phyloP scores from a whole-genome alignment of 495 filamentous ascomycete genomes.

The Immersiella caudata region DNA sequence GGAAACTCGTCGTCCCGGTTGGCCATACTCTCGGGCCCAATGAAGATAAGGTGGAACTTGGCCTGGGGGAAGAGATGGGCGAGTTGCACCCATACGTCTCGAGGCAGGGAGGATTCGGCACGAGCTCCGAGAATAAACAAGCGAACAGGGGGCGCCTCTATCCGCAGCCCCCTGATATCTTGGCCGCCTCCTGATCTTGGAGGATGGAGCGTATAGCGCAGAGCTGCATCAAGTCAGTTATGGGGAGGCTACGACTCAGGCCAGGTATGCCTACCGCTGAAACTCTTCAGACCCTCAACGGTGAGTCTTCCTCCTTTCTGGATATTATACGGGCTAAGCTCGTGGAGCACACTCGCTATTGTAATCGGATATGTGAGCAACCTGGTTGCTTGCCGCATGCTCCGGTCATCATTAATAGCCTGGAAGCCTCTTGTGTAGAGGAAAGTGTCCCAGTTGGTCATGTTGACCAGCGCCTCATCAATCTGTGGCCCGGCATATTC shows the following conservation, averaged over 20 bases:
- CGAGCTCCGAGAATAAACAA: conserved; percentile 95
- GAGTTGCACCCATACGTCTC: conserved; percentile 92
- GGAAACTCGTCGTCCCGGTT: conserved; percentile 90
- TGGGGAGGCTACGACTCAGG: neutral
- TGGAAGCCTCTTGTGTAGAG: conserved; percentile 86
- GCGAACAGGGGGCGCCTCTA: conserved; percentile 82
- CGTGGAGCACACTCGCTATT: conserved; percentile 86
- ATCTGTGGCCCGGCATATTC: conserved; percentile 85
- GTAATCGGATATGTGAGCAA: conserved; percentile 93
- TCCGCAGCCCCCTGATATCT: conserved; percentile 76
- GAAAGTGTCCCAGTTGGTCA: conserved; percentile 98
- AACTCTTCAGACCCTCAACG: conserved; percentile 83
- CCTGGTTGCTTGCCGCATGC: conserved; percentile 86
- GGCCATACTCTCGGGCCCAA: conserved; percentile 93
- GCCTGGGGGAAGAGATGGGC: conserved; percentile 84
- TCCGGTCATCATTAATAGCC: conserved; percentile 84
- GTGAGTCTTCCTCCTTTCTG: conserved; percentile 74
- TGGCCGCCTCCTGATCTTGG: conserved; percentile 72
- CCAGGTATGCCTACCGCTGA: conserved; percentile 68
- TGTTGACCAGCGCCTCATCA: conserved; percentile 90
- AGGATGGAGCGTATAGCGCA: conserved; percentile 92
- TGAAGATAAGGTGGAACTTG: conserved; percentile 84
- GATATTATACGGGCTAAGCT: conserved; percentile 87
- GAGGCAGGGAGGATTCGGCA: conserved; percentile 91
- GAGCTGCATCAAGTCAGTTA: conserved; percentile 54